Base-by-base conservation (phyloP, 2,329 filamentous ascomycete species). In the Alternaria longipes region DNA sequence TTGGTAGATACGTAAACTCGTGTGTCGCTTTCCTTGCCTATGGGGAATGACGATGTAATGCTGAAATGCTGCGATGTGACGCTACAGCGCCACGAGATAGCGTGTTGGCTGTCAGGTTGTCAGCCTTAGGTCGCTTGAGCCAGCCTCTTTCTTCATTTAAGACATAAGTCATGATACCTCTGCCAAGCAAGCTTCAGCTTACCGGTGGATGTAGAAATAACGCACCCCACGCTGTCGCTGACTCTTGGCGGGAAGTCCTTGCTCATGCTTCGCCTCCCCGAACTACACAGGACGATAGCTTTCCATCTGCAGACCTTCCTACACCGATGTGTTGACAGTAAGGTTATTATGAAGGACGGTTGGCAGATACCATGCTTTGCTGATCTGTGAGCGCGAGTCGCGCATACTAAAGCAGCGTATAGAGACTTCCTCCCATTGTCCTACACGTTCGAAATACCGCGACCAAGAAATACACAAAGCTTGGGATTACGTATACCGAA, bases 21-120 rank as follows among this genome's bases (percentile, higher is more conserved):
- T 59, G 51, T 60, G 45, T 62, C 38, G 38, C 34, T 34, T 38
- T 64, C 46, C 41, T 42, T 54, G 26, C 44, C 56, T 16, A 14
- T 32, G 47, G 47, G 44, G 34, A 38, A 42, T 26, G 40, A 42
- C 40, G 50, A 42, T 20, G 44, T 44, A 18, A 12, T 24, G 12
- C 4, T 36, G 5, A 20, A 32, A 36, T 12, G 55, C 54, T 56
- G 34, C 56, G 40, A 58, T 61, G 59, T 62, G 57, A 66, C 59
- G 59, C 57, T 59, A 59, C 42, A 60, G 59, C 57, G 62, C 59
- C 56, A 59, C 46, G 14, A 56, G 61, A 64, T 65, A 56, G 52
- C 54, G 60, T 62, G 55, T 46, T 64, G 54, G 49, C 18, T 46
- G 30, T 55, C 42, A 56, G 40, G 24, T 36, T 49, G 47, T 54